These are phyloP conservation scores for Thermomyces lanuginosus DNA, from an alignment of 2,329 filamentous ascomycete genomes.

Conservation along the genomic window DNA sequence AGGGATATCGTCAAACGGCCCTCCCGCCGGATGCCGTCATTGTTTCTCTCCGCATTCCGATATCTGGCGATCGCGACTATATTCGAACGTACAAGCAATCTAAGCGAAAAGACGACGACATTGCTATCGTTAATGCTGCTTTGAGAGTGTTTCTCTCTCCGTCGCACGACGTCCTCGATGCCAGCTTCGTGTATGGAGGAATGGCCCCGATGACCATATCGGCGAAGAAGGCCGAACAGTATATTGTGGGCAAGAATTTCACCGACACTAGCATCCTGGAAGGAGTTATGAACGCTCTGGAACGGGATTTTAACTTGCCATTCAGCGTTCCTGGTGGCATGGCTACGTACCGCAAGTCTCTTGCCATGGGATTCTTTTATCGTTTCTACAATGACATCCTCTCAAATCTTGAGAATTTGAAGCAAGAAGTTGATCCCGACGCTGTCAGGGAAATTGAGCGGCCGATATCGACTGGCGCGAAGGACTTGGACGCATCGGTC, in stretches of 20 bases:
- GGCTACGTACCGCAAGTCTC: conserved; percentile 84
- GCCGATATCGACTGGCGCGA: conserved; percentile 60
- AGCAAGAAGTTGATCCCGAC: conserved; percentile 48
- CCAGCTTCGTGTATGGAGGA: conserved; percentile 77
- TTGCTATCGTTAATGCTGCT: conserved; percentile 87
- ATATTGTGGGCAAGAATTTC: conserved; percentile 60
- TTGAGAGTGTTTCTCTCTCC: conserved; percentile 57
- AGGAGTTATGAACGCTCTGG: conserved; percentile 77
- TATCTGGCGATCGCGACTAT: conserved; percentile 61
- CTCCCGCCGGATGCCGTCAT: conserved; percentile 70
- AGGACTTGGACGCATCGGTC: conserved; percentile 57
- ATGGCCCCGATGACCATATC: conserved; percentile 88
- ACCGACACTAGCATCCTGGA: conserved; percentile 72
- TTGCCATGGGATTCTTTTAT: conserved; percentile 91
- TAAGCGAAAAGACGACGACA: conserved; percentile 95
- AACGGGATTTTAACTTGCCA: conserved; percentile 69
- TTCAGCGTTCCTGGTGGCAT: conserved; percentile 93
- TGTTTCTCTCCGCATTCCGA: conserved; percentile 68
- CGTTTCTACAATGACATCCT: conserved; percentile 88
- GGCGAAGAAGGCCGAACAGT: conserved; percentile 61
- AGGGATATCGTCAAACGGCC: conserved; percentile 72
- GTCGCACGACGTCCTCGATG: conserved; percentile 52
- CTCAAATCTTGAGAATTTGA: conserved; percentile 34
- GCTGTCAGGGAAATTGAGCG: conserved; percentile 74
- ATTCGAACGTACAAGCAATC: conserved; percentile 89